Base-by-base conservation (phyloP, 306 rosid species). In the Urtica urens region DNA sequence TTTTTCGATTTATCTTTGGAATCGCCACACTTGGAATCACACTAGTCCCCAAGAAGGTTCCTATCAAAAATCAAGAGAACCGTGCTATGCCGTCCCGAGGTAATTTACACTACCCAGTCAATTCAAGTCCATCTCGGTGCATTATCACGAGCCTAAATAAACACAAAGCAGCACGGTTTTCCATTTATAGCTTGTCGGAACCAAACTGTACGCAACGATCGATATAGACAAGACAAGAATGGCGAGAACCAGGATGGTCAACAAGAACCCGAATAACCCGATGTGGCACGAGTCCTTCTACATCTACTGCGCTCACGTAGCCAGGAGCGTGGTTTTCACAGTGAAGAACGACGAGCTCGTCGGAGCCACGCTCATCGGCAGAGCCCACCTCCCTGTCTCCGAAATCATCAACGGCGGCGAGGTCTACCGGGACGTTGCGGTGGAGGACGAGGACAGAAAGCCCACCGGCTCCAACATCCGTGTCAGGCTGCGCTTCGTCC, bases 341-440 rank as follows among this genome's bases (percentile, higher is more conserved):
- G 69, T 90, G 22, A 79, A 90, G 79, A 76, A 82, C 54, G 71
- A 33, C 26, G 72, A 73, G 45, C 81, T 68, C 13, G 60, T 77
- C 40, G 81, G 87, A 17, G 97, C 95, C 46, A 81, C 80, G 19
- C 70, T 90, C 4, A 62, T 90, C 7, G 97, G 97, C 59, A 81
- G 92, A 55, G 95, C 94, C 12, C 75, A 53, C 23, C 38, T 85
- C 10, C 76, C 76, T 2, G 77, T 66, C 6, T 74, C 70, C 9
- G 75, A 62, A 33, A 38, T 90, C 29, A 17, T 69, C 1, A 41
- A 46, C 21, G 79, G 75, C 6, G 26, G 7, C 19, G 27, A 21
- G 38, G 20, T 59, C 10, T 48, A 72, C 7, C 55, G 59, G 57
- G 72, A 71, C 75, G 37, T 79, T 42, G 67, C 78, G n/a, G 66